A percentile compares a stretch with the other conserved stretches of the same genome.
These are phyloP conservation scores for Betula pendula DNA, from an alignment of 306 rosid species.

Conservation along the genomic window DNA sequence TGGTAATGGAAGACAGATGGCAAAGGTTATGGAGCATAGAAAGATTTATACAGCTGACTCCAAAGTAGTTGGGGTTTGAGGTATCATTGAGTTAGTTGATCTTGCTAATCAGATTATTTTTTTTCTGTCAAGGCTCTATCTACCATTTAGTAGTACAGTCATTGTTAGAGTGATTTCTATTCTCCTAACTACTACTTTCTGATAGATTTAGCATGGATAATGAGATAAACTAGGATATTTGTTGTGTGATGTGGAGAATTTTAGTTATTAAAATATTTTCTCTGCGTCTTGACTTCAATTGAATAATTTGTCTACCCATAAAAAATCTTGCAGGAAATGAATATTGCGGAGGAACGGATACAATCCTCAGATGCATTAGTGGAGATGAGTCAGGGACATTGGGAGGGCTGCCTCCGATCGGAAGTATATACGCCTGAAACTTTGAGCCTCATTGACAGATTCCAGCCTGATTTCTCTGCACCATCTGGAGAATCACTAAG, in stretches of 20 bases:
- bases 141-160: background rate
- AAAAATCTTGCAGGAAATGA: constrained; percentile 61
- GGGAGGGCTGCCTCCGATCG: constrained; percentile 94
- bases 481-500: constrained; percentile 96
- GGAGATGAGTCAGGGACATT: constrained; percentile 95
- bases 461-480: constrained; percentile 89
- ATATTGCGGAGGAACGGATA: constrained; percentile 68
- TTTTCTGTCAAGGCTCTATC: background rate
- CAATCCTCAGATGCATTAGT: constrained; percentile 71
- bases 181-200: background rate
- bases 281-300: constrained; percentile 14
- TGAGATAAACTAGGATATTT: background rate
- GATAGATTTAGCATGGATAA: background rate
- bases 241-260: background rate
- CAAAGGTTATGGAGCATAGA: background rate
- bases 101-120: background rate
- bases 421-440: constrained; percentile 83
- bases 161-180: background rate
- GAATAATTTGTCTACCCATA: constrained; percentile 13
- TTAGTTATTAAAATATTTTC: constrained; percentile 21
- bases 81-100: background rate
- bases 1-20: background rate
- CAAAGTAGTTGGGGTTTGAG: background rate
- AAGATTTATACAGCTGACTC: background rate
- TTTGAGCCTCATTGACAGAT: constrained; percentile 61